Base-by-base conservation (phyloP, 768 basidiomycete species). In the Auricularia sp. region DNA sequence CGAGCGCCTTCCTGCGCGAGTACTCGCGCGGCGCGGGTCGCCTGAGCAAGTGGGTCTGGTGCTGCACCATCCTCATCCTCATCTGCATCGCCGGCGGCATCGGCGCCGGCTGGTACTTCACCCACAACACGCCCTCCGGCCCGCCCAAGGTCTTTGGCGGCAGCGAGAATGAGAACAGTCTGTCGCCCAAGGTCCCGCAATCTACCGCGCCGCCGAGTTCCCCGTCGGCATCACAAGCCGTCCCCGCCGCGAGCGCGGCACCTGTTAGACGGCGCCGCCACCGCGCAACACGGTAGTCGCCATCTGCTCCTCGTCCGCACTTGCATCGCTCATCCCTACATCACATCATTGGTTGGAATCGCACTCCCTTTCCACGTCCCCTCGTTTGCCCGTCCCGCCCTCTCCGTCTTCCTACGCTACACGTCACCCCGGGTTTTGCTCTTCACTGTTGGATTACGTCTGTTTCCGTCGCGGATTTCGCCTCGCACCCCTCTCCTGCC, bases 21-120 rank as follows among this genome's bases (percentile, higher is more conserved):
- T 88, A 85, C 0, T 81, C 83, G 67, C 76, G 67, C 64, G 83
- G 85, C 29, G 71, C 75, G 0, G 78, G 73, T n/a, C 78, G 81
- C 34, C 70, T 87, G 65, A 83, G 82, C 3, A 80, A 84, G 42
- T 88, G 84, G 85, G 83, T 91, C 2, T 90, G 87, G 86, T 65
- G 90, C 61, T 69, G 84, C 44, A 88, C 84, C n/a, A 66, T 90
- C 16, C 2, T 84, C 35, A 69, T 91, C 44, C 68, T 91, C 63
- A 61, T 84, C 21, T 73, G 76, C 65, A 80, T 83, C 42, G 84
- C 78, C 1, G 82, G 78, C 14, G 88, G 80, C 1, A 78, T 86
- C 21, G 87, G 79, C 29, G 68, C 87, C 16, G 88, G 84, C 39
- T 81, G 82, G 73, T 87, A 82, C 66, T 65, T 84, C 34, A 78